Conservation (phyloP, 106 monocot genomes). For the Posidonia australis region DNA sequence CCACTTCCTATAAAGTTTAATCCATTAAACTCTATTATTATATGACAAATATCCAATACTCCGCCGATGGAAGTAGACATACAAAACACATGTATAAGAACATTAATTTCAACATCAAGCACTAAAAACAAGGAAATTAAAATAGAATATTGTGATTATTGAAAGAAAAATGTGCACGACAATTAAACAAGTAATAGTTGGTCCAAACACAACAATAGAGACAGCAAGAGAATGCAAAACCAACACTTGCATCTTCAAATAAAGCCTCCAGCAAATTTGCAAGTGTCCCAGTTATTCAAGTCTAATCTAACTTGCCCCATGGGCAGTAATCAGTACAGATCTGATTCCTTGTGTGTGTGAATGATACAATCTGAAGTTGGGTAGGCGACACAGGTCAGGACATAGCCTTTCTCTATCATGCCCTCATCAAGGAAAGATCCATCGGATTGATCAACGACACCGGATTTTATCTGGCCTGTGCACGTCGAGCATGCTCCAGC, state of each 20-base stretch:
- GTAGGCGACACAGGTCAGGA: conserved; percentile 56
- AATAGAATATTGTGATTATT: no score
- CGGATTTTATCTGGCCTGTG: conserved; percentile 35
- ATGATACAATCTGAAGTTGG: conserved; percentile 59
- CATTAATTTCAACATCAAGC: no score
- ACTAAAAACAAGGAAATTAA: no score
- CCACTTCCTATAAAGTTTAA: no score
- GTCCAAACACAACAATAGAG: background rate
- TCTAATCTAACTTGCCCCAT: background rate
- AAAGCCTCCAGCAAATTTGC: background rate
- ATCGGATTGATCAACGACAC: conserved; percentile 60
- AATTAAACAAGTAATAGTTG: background rate
- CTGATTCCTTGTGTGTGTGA: conserved; percentile 57
- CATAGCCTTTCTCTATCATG: conserved; percentile 43
- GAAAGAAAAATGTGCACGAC: background rate
- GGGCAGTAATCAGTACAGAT: conserved; percentile 34
- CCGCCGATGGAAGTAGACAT: no score
- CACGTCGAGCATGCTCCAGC: conserved; percentile 80
- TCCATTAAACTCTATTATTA: no score
- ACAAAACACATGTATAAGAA: background rate
- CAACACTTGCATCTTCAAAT: background rate
- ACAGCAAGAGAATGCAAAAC: background rate
- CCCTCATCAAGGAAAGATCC: conserved; percentile 63
- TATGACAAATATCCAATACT: no score
- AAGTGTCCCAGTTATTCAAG: background rate